Evolutionary conservation across 805 yeast species (phyloP).

Genomic region (Sugiyamaella marilandica): DNA sequence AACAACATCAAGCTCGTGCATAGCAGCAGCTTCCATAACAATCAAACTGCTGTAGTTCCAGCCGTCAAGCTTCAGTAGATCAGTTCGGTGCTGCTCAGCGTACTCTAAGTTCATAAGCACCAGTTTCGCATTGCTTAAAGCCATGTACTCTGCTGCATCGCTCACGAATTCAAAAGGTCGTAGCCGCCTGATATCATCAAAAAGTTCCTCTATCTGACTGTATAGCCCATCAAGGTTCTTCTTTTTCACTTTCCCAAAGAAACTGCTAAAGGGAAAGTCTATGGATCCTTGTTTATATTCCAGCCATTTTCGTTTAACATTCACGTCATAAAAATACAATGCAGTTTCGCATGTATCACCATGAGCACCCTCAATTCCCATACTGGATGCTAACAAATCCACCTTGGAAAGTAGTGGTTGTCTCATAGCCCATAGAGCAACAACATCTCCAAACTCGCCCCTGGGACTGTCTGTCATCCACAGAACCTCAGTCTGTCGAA

Average conservation of each 20-base stretch:
- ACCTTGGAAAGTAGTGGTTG: constrained; percentile 25
- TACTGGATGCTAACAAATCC: constrained; percentile 29
- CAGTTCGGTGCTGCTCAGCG: constrained; percentile 17
- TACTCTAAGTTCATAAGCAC: constrained; percentile 28
- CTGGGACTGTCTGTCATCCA: background rate
- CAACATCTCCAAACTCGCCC: background rate
- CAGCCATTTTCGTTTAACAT: constrained; percentile 13
- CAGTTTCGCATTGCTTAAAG: constrained; percentile 24
- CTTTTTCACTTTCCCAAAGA: constrained; percentile 2
- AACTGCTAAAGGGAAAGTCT: background rate
- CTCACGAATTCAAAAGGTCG: constrained; percentile 30
- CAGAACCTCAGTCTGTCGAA: background rate
- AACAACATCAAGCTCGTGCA: constrained; percentile 34
- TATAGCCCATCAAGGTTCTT: constrained; percentile 3
- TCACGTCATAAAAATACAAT: constrained; percentile 28
- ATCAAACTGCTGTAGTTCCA: constrained; percentile 32
- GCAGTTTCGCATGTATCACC: constrained; percentile 40
- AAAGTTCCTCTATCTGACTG: constrained; percentile 24
- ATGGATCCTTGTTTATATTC: background rate
- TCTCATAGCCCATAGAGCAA: background rate
- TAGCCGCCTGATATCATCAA: constrained; percentile 23
- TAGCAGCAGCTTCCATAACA: constrained; percentile 33
- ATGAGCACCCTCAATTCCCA: constrained; percentile 35
- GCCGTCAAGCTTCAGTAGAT: constrained; percentile 17
- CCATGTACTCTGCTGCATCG: constrained; percentile 15